Base-by-base conservation (phyloP, 345 rosid species). In the Boechera stricta region DNA sequence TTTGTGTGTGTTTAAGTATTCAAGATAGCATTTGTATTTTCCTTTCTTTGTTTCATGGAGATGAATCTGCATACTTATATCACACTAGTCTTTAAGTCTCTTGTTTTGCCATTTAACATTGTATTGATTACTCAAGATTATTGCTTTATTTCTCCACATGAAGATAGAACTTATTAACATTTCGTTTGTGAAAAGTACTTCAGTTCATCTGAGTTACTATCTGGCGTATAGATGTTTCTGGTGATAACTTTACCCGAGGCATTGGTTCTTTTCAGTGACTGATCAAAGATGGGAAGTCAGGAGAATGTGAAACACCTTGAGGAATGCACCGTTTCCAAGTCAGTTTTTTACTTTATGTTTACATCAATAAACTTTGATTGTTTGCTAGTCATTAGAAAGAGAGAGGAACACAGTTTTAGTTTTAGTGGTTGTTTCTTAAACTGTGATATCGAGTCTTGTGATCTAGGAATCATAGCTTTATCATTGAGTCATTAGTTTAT, bases 251-350 rank as follows among this genome's bases (percentile, higher is more conserved):
- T 35, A 21, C 9, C 9, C 31, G 2, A 32, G 18, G 39, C 42
- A 21, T 58, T 15, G 47, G 5, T 77, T 65, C 47, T 7, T 70
- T 64, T 32, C 77, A 74, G 64, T 18, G 56, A 21, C 16, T 31
- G 71, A 64, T 39, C 47, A 58, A 79, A 71, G 78, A 89, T 89
- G 91, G 79, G 69, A 64, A 71, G 81, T 54, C 87, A 85, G 70
- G 88, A 85, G 64, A 72, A 67, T 5, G 90, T 85, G 33, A 89
- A 90, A 81, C 88, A 90, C 24, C 90, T 87, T 21, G 94, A 89
- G 69, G 91, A 90, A 11, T 90, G 94, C 82, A 74, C 94, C 2
- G 92, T 87, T 75, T 81, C 91, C 87, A 87, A 89, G 94, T 89
- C 12, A 76, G 90, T 79, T 76, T 39, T 74, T 75, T 69, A 15